phyloP scores from a whole-genome alignment of 768 basidiomycete genomes.

The Russula ochroleuca region DNA sequence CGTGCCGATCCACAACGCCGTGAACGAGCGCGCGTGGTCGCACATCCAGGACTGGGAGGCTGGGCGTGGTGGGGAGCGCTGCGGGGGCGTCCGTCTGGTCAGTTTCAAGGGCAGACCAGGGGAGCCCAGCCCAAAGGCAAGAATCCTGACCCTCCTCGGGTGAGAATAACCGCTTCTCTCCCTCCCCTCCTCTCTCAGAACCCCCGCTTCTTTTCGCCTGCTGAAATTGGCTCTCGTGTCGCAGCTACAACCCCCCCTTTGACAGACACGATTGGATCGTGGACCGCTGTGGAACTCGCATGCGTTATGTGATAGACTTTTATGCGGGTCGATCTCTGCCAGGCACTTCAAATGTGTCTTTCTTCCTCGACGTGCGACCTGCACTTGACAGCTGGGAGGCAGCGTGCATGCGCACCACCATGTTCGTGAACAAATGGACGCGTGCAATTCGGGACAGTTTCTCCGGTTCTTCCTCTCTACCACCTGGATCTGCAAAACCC shows the following conservation, averaged over 20 bases:
- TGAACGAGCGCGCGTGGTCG: conserved; percentile 71
- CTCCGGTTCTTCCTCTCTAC: conserved; percentile 25
- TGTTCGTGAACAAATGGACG: conserved; percentile 46
- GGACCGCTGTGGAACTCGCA: conserved; percentile 82
- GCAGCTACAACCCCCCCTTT: conserved; percentile 89
- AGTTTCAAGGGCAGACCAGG: conserved; percentile 88
- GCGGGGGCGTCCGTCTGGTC: conserved; percentile 77
- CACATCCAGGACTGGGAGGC: conserved; percentile 54
- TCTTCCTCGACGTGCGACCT: conserved; percentile 92
- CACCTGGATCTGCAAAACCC: conserved; percentile 20
- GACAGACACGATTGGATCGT: conserved; percentile 98
- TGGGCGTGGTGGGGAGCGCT: conserved; percentile 74
- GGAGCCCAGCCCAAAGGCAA: conserved; percentile 75
- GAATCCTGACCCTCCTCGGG: conserved; percentile 83
- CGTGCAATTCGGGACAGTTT: conserved; percentile 9
- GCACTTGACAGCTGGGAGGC: conserved; percentile 94
- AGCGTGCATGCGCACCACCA: conserved; percentile 71
- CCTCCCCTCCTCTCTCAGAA: conserved; percentile 1
- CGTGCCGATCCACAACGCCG: conserved; percentile 98
- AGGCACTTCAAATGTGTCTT: conserved; percentile 58
- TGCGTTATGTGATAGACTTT: conserved; percentile 97
- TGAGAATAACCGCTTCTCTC: conserved; percentile 40
- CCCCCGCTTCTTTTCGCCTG: background rate
- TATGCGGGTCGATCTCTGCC: conserved; percentile 72
- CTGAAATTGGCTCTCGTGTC: conserved; percentile 16